Evolutionary conservation across 1,139 yeast genomes (phyloP), one percentile per base, ranked within the genome.

Genomic region (Yamadazyma pseudoaaseri): DNA sequence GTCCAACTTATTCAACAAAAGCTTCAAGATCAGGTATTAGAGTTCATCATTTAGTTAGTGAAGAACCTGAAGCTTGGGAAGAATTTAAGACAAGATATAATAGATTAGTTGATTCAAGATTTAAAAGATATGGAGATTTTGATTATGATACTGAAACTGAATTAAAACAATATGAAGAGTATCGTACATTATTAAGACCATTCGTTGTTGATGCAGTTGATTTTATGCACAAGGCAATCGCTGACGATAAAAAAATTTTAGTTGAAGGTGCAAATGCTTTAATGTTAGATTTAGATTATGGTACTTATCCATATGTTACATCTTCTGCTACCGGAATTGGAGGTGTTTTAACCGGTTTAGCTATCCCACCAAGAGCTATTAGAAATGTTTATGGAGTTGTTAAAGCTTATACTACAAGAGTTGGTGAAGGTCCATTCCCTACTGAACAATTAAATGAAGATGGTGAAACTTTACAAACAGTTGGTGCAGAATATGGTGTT

Each of bases 391-490:
- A 83, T 58, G 99, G 99, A 62, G 98, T 92, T 27, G 97, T 90
- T 36, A 92, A 92, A 71, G 98, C 98, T 29, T 92, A 92, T 65
- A 94, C 98, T 31, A 92, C 98, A 27, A 81, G 99, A 65, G 99
- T 92, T 38, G 99, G 99, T 53, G 97, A 89, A 56, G 99, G 99
- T 44, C 98, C 99, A 23, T 92, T 92, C 85, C 97, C 99, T 43
- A 83, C 97, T 38, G 99, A 92, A 66, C 97, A 90, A 62, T 76
- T 90, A 59, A 89, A 92, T 60, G 80, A 70, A 27, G 77, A 70
- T 35, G 99, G 99, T 54, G 96, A 85, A 55, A 78, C 80, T 45
- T 73, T 92, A 55, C 98, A 94, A 64, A 66, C 72, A 33, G 86
- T 90, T 44, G 99, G 99, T 52, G 96, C 92, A 38, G 97, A 92